A percentile compares a stretch with the other conserved stretches of the same genome.
phyloP scores from a whole-genome alignment of 2,329 filamentous ascomycete species.

The Dendrostoma leiphaemia region DNA sequence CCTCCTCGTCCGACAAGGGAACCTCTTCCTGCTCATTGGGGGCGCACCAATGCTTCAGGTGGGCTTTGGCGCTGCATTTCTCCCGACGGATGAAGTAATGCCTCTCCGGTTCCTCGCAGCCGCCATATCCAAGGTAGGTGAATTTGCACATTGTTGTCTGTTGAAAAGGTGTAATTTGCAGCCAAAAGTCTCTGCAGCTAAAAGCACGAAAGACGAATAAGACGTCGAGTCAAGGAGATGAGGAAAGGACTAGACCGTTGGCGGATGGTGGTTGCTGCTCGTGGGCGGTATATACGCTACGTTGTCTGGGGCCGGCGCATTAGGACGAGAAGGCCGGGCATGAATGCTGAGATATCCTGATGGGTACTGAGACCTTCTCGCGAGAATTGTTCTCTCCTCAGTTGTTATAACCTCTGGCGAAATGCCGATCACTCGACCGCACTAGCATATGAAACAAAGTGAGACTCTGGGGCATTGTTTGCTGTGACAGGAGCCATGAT shows the following conservation, averaged over 20 bases:
- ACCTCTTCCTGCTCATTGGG: slow-evolving; percentile 17
- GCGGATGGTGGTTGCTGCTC: slow-evolving; percentile 1
- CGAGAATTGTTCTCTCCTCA: not conserved
- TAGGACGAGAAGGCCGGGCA: not conserved
- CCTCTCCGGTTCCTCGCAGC: slow-evolving; percentile 19
- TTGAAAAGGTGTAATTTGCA: not conserved
- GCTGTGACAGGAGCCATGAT: slow-evolving; percentile 2
- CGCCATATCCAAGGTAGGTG: slow-evolving; percentile 19
- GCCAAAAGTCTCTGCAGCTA: not conserved
- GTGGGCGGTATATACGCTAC: slow-evolving; percentile 8
- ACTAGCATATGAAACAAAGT: slow-evolving; percentile 3
- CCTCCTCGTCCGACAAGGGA: slow-evolving; percentile 5
- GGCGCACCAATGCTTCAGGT: slow-evolving; percentile 19
- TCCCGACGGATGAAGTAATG: slow-evolving; percentile 20
- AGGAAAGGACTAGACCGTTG: not conserved
- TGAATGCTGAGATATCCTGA: slow-evolving; percentile 1
- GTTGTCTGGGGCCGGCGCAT: slow-evolving; percentile 14
- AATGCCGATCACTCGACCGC: slow-evolving; percentile 11
- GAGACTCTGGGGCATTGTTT: not conserved
- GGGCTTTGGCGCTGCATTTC: slow-evolving; percentile 16
- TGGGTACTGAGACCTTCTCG: not conserved
- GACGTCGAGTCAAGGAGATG: too few relatives aligned
- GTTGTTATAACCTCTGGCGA: slow-evolving; percentile 12
- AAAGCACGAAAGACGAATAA: not conserved
- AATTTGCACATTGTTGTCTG: slow-evolving; percentile 15